These are phyloP conservation scores for Wickerhamomyces kurtzmanii DNA, from an alignment of 805 yeast species.

Conservation along the genomic window DNA sequence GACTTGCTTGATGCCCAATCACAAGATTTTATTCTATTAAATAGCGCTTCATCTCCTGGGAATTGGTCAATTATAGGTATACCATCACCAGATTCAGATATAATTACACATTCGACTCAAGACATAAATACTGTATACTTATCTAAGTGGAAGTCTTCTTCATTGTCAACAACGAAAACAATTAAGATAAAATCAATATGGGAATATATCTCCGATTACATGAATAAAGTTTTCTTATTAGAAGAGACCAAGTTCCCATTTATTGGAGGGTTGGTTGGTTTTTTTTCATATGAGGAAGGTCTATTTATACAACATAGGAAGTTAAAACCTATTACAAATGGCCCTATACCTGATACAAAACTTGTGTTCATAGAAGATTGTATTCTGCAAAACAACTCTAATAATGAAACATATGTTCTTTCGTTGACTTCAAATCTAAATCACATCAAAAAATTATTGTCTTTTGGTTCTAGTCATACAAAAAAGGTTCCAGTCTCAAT, in stretches of 20 bases:
- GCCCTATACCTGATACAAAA: constrained; percentile 59
- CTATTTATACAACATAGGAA: constrained; percentile 23
- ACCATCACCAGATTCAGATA: constrained; percentile 33
- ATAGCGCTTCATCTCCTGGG: constrained; percentile 81
- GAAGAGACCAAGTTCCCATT: constrained; percentile 47
- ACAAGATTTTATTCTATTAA: constrained; percentile 49
- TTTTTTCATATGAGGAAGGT: constrained; percentile 85
- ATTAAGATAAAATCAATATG: constrained; percentile 30
- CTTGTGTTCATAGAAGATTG: constrained; percentile 62
- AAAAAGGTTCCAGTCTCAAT: constrained; percentile 17
- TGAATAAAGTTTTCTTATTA: constrained; percentile 24
- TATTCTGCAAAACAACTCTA: constrained; percentile 41
- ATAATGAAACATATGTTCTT: constrained; percentile 37
- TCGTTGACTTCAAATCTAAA: constrained; percentile 25
- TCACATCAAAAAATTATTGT: background rate
- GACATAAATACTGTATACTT: constrained; percentile 3
- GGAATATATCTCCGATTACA: constrained; percentile 38
- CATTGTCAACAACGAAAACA: background rate
- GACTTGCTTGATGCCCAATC: constrained; percentile 25
- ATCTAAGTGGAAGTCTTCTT: background rate
- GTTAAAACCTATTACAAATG: constrained; percentile 27
- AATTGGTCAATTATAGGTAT: constrained; percentile 81
- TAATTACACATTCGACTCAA: constrained; percentile 56
- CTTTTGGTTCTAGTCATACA: constrained; percentile 1
- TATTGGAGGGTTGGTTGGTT: constrained; percentile 86